phyloP scores from a whole-genome alignment of 1,284 basidiomycete genomes.

The Phellinidium pouzarii region DNA sequence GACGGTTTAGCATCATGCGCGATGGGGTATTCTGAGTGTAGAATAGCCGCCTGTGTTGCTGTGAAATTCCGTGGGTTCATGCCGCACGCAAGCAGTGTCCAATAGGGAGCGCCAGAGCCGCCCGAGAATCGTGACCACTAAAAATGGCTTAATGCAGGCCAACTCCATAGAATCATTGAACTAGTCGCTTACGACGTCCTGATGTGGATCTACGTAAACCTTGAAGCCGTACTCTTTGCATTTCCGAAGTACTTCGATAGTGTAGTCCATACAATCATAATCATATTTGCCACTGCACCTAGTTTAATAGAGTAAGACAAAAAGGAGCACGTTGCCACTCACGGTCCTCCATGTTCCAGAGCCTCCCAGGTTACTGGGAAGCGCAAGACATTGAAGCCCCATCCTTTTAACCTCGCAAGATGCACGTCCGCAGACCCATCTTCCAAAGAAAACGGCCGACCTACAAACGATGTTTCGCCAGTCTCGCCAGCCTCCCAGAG shows the following conservation, averaged over 20 bases:
- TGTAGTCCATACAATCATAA: constrained; percentile 89
- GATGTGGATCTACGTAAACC: constrained; percentile 94
- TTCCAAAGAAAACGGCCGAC: constrained; percentile 74
- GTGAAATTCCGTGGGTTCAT: constrained; percentile 84
- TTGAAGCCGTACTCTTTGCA: constrained; percentile 95
- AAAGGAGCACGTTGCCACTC: constrained; percentile 34
- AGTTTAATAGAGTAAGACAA: not conserved
- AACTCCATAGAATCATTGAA: constrained; percentile 9
- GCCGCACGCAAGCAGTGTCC: constrained; percentile 91
- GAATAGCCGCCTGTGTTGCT: constrained; percentile 76
- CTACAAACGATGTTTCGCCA: constrained; percentile 69
- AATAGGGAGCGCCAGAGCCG: constrained; percentile 92
- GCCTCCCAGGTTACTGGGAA: constrained; percentile 95
- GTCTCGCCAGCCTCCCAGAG: constrained; percentile 86
- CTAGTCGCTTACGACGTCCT: constrained; percentile 76
- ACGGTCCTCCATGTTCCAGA: constrained; percentile 91
- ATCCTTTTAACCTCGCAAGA: constrained; percentile 75
- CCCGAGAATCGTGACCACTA: constrained; percentile 98
- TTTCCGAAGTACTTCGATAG: constrained; percentile 78
- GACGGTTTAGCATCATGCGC: constrained; percentile 60
- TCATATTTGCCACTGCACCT: constrained; percentile 81
- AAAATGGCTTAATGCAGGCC: not conserved
- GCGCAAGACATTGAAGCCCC: constrained; percentile 94
- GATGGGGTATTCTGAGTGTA: constrained; percentile 85
- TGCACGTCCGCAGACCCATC: constrained; percentile 88